phyloP scores from a whole-genome alignment of 768 basidiomycete species.

The Suillus variegatus region DNA sequence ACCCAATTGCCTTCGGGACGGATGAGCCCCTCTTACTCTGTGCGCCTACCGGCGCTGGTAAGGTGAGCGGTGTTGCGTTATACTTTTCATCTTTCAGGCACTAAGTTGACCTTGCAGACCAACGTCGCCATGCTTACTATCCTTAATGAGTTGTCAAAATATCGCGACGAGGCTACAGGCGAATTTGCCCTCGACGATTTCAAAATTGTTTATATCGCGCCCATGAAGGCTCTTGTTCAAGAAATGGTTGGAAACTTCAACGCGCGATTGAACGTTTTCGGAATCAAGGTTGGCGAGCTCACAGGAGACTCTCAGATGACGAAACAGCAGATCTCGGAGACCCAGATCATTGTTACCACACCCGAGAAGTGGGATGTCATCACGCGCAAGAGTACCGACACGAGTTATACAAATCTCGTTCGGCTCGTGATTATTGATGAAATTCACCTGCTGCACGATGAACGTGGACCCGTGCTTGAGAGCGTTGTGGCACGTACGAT shows the following conservation, averaged over 20 bases:
- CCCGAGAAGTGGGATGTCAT: conserved; percentile 99
- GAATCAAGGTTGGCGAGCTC: conserved; percentile 89
- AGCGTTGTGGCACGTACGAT: conserved; percentile 89
- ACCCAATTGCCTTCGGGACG: conserved; percentile 89
- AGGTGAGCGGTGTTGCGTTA: conserved; percentile 53
- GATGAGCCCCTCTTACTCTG: conserved; percentile 95
- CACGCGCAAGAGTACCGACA: conserved; percentile 96
- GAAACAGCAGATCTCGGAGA: conserved; percentile 94
- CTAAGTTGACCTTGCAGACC: conserved; percentile 55
- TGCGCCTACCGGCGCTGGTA: conserved; percentile 98
- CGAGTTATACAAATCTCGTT: conserved; percentile 95
- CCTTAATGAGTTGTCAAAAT: conserved; percentile 86
- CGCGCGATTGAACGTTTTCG: conserved; percentile 66
- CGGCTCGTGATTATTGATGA: conserved; percentile 97
- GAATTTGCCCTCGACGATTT: conserved; percentile 84
- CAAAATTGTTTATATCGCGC: conserved; percentile 97
- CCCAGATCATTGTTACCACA: conserved; percentile 97
- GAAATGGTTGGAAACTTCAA: conserved; percentile 98
- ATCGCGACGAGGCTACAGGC: conserved; percentile 81
- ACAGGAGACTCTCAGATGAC: conserved; percentile 99
- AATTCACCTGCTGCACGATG: conserved; percentile 96
- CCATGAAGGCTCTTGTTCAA: conserved; percentile 99
- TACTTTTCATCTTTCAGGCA: not conserved
- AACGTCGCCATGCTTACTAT: conserved; percentile 97
- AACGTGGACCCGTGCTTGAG: conserved; percentile 96